Conservation (phyloP, 129 eudicot species). For the Apium graveolens region DNA sequence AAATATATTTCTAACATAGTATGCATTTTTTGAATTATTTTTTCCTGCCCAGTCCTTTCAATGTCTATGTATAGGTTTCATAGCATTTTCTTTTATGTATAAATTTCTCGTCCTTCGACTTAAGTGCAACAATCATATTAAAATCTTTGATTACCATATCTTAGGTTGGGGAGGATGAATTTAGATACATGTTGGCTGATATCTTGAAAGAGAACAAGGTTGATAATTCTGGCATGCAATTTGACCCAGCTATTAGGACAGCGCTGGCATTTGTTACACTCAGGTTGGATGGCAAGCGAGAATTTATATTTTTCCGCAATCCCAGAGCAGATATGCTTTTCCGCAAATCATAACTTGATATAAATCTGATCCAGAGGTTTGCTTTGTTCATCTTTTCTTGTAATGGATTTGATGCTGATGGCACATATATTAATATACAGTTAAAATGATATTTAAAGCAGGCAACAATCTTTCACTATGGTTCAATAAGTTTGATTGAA, state of each 20-base stretch:
- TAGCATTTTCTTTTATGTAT: background rate
- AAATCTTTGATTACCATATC: background rate
- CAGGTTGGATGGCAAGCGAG: conserved; percentile 69
- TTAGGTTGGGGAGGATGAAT: conserved; percentile 71
- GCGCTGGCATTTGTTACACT: conserved; percentile 65
- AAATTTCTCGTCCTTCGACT: background rate
- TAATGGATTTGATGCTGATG: conserved; percentile 9
- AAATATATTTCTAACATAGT: too few relatives aligned
- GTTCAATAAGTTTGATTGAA: too few relatives aligned
- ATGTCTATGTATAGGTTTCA: background rate
- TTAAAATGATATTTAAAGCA: too few relatives aligned
- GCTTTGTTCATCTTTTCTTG: background rate
- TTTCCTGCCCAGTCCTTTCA: background rate
- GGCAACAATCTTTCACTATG: too few relatives aligned
- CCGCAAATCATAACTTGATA: conserved; percentile 58
- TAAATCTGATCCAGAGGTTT: conserved; percentile 53
- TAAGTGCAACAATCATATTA: background rate
- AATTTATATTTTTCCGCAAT: conserved; percentile 61
- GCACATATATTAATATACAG: background rate
- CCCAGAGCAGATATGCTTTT: conserved; percentile 85
- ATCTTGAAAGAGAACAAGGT: conserved; percentile 62
- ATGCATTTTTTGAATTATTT: background rate
- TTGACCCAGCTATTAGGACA: conserved; percentile 57
- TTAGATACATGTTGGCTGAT: conserved; percentile 61
- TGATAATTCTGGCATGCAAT: conserved; percentile 63